A percentile compares a stretch with the other conserved stretches of the same genome.
phyloP scores from a whole-genome alignment of 2,329 filamentous ascomycete genomes.

The Diaporthe amygdali region DNA sequence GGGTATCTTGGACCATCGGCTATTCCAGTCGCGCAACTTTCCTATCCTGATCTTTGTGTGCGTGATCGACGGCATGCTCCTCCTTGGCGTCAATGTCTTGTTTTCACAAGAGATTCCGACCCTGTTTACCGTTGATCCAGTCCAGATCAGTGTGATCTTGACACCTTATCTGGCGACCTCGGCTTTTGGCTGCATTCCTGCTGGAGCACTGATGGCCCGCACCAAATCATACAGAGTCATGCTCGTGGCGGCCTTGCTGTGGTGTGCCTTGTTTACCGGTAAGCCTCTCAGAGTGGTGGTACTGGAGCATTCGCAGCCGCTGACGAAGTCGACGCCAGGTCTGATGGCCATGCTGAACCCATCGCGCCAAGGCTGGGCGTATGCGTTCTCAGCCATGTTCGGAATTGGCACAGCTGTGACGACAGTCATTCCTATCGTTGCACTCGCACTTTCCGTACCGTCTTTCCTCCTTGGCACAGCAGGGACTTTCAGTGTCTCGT shows the following conservation, averaged over 20 bases:
- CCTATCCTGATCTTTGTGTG: conserved; percentile 17
- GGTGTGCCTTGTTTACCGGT: conserved; percentile 23
- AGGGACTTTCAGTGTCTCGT: conserved; percentile 12
- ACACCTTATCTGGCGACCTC: conserved; percentile 17
- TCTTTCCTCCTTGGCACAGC: conserved; percentile 21
- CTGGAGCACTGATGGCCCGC: conserved; percentile 12
- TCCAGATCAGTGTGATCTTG: conserved; percentile 9
- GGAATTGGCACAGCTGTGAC: conserved; percentile 20
- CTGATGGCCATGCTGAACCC: conserved; percentile 17
- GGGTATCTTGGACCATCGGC: conserved; percentile 19
- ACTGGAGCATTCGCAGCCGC: background rate
- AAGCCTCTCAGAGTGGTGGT: rapidly evolving
- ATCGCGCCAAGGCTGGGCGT: background rate
- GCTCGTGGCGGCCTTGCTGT: conserved; percentile 10
- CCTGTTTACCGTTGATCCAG: conserved; percentile 11
- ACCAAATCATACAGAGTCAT: conserved; percentile 6
- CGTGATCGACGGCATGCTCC: conserved; percentile 20
- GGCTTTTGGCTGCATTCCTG: conserved; percentile 19
- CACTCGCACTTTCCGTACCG: conserved; percentile 17
- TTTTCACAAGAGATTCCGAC: conserved; percentile 20
- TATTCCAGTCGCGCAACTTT: conserved; percentile 18
- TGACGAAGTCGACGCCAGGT: background rate
- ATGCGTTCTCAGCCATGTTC: conserved; percentile 17
- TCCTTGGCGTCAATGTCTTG: conserved; percentile 19
- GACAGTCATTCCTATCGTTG: conserved; percentile 18